These are phyloP conservation scores for Globisporangium barbulae DNA, from an alignment of 352 stramenopile genomes.

Conservation along the genomic window DNA sequence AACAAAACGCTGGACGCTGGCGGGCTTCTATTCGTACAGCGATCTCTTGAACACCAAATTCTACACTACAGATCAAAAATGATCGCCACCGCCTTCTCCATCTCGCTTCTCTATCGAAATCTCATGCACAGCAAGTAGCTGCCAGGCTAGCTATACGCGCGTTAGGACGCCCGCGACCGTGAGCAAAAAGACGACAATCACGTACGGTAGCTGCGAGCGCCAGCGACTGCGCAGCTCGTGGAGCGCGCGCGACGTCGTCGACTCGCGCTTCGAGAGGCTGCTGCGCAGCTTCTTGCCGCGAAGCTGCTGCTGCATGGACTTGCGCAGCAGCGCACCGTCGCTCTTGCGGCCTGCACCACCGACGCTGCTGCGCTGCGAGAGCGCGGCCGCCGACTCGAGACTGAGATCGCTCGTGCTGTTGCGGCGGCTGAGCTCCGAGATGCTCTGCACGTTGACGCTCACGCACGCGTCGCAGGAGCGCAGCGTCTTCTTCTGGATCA, in stretches of 20 bases:
- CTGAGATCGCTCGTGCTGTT: slow-evolving; percentile 35
- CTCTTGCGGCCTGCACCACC: slow-evolving; percentile 9
- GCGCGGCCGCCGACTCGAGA: slow-evolving; percentile 11
- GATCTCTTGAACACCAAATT: not conserved
- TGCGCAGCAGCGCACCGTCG: slow-evolving; percentile 18
- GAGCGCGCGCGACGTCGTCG: slow-evolving; percentile 2
- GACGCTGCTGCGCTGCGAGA: not conserved
- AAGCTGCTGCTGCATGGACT: slow-evolving; percentile 7
- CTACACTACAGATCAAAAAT: slow-evolving; percentile 2
- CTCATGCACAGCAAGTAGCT: not conserved
- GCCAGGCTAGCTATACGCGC: not conserved
- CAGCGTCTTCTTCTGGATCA: slow-evolving; percentile 70
- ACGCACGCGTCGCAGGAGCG: slow-evolving; percentile 78
- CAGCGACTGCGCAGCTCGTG: slow-evolving; percentile 19
- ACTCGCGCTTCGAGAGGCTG: slow-evolving; percentile 7
- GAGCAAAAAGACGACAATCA: slow-evolving; percentile 28
- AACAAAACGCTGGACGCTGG: not conserved
- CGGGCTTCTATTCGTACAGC: not conserved
- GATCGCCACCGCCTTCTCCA: not conserved
- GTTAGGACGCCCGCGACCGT: slow-evolving; percentile 22
- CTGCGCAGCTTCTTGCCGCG: not conserved
- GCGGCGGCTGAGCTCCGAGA: slow-evolving; percentile 36
- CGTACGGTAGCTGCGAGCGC: slow-evolving; percentile 29
- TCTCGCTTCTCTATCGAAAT: not conserved
- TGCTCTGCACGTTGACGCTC: slow-evolving; percentile 49